phyloP scores from a whole-genome alignment of 1,139 yeast species.

The Pichia sp. region DNA sequence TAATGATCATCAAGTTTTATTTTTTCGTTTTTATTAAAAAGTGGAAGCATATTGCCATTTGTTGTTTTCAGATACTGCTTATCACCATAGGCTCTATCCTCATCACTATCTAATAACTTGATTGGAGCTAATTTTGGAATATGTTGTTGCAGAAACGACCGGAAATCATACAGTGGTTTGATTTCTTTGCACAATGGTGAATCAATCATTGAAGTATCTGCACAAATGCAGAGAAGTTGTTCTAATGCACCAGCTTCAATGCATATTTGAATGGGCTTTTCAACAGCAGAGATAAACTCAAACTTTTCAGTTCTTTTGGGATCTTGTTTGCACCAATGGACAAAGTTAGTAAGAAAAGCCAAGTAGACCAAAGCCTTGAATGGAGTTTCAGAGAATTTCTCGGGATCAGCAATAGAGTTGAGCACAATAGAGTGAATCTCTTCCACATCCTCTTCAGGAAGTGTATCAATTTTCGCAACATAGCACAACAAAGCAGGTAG shows the following conservation, averaged over 20 bases:
- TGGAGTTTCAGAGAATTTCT: slow-evolving; percentile 43
- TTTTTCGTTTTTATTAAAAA: no score
- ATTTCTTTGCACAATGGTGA: slow-evolving; percentile 10
- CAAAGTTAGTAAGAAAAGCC: slow-evolving; percentile 56
- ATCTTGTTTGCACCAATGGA: slow-evolving; percentile 60
- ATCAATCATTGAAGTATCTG: slow-evolving; percentile 48
- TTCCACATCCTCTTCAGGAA: slow-evolving; percentile 31
- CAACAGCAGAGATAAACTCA: slow-evolving; percentile 40
- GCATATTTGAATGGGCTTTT: slow-evolving; percentile 43
- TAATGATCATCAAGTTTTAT: slow-evolving; percentile 29
- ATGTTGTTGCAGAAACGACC: slow-evolving; percentile 60
- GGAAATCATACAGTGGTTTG: slow-evolving; percentile 50
- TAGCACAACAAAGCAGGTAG: slow-evolving; percentile 53
- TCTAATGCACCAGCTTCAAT: slow-evolving; percentile 75
- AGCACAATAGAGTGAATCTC: slow-evolving; percentile 30
- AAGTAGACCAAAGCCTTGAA: slow-evolving; percentile 53
- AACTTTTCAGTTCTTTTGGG: slow-evolving; percentile 29
- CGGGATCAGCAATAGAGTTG: slow-evolving; percentile 28
- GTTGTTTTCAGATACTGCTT: no score
- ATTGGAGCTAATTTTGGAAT: slow-evolving; percentile 49
- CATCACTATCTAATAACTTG: slow-evolving; percentile 36
- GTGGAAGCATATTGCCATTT: no score
- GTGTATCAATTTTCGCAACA: slow-evolving; percentile 30
- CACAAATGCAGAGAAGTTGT: slow-evolving; percentile 59
- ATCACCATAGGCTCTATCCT: slow-evolving; percentile 30